Conservation (phyloP, 768 basidiomycete genomes). For the Lanmaoa rubissima region DNA sequence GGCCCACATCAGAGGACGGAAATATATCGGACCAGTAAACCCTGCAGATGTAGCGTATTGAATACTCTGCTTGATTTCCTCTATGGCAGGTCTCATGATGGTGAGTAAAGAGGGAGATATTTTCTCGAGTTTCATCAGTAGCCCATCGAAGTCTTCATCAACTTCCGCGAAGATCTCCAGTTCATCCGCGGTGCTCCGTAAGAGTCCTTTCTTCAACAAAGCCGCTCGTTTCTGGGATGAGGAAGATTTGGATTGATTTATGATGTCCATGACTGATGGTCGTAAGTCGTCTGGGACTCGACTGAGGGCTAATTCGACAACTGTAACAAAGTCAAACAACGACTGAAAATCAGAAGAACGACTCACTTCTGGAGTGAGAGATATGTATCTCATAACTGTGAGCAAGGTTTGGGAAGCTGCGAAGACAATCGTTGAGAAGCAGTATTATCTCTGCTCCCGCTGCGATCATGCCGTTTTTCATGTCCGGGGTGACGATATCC, state of each 20-base stretch:
- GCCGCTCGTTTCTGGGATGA: conserved; percentile 66
- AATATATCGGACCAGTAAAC: conserved; percentile 57
- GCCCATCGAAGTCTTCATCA: conserved; percentile 61
- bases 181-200: conserved; percentile 68
- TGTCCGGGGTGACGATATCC: conserved; percentile 80
- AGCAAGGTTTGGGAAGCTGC: conserved; percentile 67
- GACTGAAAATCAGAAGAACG: neutral
- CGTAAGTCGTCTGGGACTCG: conserved; percentile 60
- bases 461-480: conserved; percentile 59
- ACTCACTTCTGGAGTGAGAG: conserved; percentile 73
- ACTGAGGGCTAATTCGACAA: conserved; percentile 61
- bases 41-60: conserved; percentile 60
- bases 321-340: conserved; percentile 36
- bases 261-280: conserved; percentile 57
- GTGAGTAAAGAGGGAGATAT: conserved; percentile 51
- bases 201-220: conserved; percentile 66
- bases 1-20: conserved; percentile 75
- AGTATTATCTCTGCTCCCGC: conserved; percentile 75
- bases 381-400: conserved; percentile 73
- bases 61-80: conserved; percentile 63
- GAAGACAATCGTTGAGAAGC: conserved; percentile 62
- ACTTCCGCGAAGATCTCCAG: conserved; percentile 66
- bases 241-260: conserved; percentile 63
- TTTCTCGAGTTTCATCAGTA: conserved; percentile 57
- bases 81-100: conserved; percentile 48